Conservation (phyloP, 768 basidiomycete species). For the Rhizopogon salebrosus region DNA sequence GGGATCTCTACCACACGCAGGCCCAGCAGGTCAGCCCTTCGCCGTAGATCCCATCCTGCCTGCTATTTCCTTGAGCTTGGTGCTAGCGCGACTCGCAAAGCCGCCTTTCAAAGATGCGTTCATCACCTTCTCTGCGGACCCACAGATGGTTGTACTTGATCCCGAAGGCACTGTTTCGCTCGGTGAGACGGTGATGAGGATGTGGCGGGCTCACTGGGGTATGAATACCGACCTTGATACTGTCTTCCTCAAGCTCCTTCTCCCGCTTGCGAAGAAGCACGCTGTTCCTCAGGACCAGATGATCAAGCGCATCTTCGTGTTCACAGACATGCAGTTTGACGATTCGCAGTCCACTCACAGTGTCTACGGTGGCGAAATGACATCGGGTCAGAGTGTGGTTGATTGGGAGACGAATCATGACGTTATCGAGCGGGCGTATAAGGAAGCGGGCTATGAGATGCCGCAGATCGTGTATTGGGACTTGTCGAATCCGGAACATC, state of each 20-base stretch:
- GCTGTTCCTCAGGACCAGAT: constrained; percentile 62
- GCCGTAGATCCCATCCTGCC: constrained; percentile 47
- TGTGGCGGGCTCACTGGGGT: constrained; percentile 38
- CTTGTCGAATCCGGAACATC: constrained; percentile 26
- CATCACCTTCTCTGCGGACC: constrained; percentile 60
- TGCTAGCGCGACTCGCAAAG: constrained; percentile 56
- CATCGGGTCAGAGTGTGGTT: constrained; percentile 1
- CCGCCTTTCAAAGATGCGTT: constrained; percentile 63
- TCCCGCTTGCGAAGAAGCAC: constrained; percentile 53
- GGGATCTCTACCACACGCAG: constrained; percentile 30
- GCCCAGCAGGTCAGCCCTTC: constrained; percentile 7
- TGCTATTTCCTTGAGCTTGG: constrained; percentile 58
- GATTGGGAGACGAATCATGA: constrained; percentile 64
- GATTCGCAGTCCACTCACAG: neutral
- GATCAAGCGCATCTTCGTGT: constrained; percentile 73
- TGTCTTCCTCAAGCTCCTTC: constrained; percentile 57
- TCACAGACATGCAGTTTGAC: constrained; percentile 81
- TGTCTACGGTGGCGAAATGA: too few relatives aligned
- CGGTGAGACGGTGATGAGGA: constrained; percentile 29
- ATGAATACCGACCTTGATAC: constrained; percentile 60
- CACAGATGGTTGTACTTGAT: constrained; percentile 47
- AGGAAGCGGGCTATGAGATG: constrained; percentile 60
- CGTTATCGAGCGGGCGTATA: constrained; percentile 47
- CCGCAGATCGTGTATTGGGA: constrained; percentile 77
- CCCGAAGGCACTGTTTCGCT: constrained; percentile 29